phyloP scores from a whole-genome alignment of 805 yeast species.

The Yamadazyma sp. region DNA sequence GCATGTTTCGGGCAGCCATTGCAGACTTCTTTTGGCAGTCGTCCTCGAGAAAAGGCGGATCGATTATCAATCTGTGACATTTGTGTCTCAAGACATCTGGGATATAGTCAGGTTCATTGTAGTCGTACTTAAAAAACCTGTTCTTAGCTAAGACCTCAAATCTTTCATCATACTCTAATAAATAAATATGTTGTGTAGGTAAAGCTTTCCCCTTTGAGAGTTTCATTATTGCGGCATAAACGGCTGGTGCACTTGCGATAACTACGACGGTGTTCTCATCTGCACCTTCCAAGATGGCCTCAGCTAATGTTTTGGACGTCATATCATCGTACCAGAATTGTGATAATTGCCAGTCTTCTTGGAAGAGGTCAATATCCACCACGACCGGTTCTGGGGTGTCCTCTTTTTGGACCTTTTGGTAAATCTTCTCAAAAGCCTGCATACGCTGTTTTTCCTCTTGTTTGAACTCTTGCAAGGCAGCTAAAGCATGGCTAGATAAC shows the following conservation, averaged over 20 bases:
- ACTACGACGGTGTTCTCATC: conserved; percentile 68
- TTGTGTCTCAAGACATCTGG: conserved; percentile 57
- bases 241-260: conserved; percentile 88
- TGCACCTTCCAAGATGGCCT: conserved; percentile 75
- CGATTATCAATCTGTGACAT: conserved; percentile 73
- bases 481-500: conserved; percentile 50
- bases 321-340: conserved; percentile 86
- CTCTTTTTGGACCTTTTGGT: conserved; percentile 29
- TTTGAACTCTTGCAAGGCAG: conserved; percentile 63
- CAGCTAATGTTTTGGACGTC: conserved; percentile 69
- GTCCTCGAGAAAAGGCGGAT: conserved; percentile 83
- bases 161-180: conserved; percentile 77
- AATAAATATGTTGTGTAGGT: conserved; percentile 69
- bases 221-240: conserved; percentile 71
- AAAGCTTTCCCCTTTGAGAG: conserved; percentile 46
- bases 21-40: conserved; percentile 75
- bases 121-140: conserved; percentile 74
- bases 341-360: conserved; percentile 93
- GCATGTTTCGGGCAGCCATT: conserved; percentile 54
- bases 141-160: conserved; percentile 73
- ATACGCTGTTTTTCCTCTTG: conserved; percentile 59
- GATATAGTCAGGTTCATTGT: conserved; percentile 62
- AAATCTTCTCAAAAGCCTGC: conserved; percentile 55
- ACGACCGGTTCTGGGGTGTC: conserved; percentile 28
- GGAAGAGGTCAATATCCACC: conserved; percentile 60